These are phyloP conservation scores for Pyrenula massariospora DNA, from an alignment of 495 filamentous ascomycete genomes.

Conservation along the genomic window DNA sequence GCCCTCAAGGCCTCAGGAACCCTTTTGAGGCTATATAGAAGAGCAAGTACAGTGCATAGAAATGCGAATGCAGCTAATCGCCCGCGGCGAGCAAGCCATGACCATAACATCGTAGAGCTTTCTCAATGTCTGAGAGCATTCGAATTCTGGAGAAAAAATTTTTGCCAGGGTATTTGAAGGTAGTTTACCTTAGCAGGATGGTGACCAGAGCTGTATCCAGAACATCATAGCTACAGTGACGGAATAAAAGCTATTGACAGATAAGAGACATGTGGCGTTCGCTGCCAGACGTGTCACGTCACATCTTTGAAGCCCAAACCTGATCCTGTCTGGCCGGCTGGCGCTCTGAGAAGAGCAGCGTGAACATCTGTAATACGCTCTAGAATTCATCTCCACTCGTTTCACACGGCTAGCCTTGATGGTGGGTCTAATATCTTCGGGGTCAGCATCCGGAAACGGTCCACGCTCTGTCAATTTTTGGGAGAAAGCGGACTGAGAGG, in stretches of 20 bases:
- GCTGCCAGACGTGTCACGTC: neutral
- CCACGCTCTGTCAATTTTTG: neutral
- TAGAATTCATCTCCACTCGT: neutral
- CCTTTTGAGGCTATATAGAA: neutral
- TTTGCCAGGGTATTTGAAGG: neutral
- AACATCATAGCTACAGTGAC: neutral
- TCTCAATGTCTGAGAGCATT: neutral
- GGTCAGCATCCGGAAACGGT: neutral
- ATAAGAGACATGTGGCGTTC: neutral
- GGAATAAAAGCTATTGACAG: neutral
- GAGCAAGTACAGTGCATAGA: neutral
- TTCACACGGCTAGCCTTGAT: neutral
- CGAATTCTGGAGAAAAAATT: neutral
- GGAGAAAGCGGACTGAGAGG: neutral
- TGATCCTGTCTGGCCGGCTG: neutral
- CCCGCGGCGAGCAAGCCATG: neutral
- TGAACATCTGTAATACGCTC: neutral
- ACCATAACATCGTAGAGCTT: neutral
- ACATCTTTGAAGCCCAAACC: neutral
- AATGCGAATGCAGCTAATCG: neutral
- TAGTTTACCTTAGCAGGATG: neutral
- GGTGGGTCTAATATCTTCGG: neutral
- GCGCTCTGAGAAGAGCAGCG: neutral
- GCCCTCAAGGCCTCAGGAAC: neutral
- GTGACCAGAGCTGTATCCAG: neutral